These are phyloP conservation scores for Phlyctochytrium bullatum DNA, from an alignment of 192 early-diverging fungal genomes.

Conservation along the genomic window DNA sequence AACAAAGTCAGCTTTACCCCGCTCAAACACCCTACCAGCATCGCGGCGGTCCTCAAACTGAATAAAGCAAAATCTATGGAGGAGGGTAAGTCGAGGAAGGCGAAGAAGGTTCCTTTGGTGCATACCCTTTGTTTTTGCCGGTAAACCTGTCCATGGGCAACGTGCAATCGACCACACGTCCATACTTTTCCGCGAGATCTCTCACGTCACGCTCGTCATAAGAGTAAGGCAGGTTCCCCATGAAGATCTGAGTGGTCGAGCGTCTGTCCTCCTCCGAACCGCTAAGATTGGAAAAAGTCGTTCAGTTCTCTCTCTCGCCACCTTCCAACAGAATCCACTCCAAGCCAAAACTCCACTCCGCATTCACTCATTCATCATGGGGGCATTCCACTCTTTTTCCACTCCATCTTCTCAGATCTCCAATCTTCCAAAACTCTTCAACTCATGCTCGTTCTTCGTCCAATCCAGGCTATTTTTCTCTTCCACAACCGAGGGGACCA, in stretches of 20 bases:
- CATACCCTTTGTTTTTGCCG: conserved; percentile 77
- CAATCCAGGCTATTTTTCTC: no score
- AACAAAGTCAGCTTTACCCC: neutral
- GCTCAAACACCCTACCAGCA: conserved; percentile 34
- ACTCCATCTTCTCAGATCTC: neutral
- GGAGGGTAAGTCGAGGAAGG: conserved; percentile 7
- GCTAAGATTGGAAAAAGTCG: neutral
- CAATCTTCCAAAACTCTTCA: neutral
- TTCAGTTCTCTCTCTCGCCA: neutral
- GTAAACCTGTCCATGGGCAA: conserved; percentile 74
- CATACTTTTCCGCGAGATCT: conserved; percentile 75
- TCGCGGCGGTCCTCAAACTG: conserved; percentile 71
- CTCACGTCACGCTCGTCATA: conserved; percentile 33
- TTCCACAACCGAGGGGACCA: neutral
- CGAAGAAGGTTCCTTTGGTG: neutral
- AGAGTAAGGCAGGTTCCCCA: conserved; percentile 6
- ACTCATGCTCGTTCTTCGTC: no score
- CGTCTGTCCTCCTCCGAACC: neutral
- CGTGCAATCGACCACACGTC: conserved; percentile 60
- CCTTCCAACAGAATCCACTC: neutral
- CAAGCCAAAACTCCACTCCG: neutral
- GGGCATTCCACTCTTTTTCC: neutral
- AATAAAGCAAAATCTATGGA: conserved; percentile 70
- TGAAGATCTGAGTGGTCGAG: neutral
- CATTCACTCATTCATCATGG: neutral